Conservation (phyloP, 2,329 filamentous ascomycete genomes). For the Talaromyces sp. region DNA sequence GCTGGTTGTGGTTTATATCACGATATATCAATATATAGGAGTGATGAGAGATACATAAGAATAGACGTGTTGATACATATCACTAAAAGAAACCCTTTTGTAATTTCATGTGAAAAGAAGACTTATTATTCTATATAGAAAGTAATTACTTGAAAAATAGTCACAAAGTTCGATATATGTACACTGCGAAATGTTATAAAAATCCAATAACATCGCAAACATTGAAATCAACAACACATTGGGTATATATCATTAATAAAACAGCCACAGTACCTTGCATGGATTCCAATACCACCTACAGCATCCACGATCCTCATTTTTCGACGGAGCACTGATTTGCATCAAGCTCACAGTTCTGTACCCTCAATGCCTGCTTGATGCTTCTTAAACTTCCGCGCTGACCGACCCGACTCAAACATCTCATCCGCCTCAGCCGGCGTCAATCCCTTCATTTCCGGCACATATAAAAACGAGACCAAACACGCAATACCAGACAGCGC, state of each 20-base stretch:
- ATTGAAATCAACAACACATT: background rate
- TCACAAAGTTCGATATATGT: too few species aligned
- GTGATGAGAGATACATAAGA: background rate
- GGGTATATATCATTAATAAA: background rate
- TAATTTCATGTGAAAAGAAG: background rate
- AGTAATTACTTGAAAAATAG: too few species aligned
- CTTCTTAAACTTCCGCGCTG: background rate
- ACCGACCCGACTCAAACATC: slow-evolving; percentile 20
- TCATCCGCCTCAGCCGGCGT: slow-evolving; percentile 44
- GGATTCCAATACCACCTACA: too few species aligned
- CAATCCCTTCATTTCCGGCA: slow-evolving; percentile 50
- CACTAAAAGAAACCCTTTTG: too few species aligned
- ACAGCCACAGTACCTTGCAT: too few species aligned
- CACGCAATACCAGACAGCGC: slow-evolving; percentile 13
- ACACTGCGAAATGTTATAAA: background rate
- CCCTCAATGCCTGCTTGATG: background rate
- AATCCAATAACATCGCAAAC: background rate
- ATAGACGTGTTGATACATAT: background rate
- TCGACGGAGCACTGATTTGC: too few species aligned
- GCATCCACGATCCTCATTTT: too few species aligned
- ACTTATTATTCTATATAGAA: too few species aligned
- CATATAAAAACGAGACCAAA: slow-evolving; percentile 37
- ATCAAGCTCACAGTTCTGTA: too few species aligned
- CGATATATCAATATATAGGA: background rate
- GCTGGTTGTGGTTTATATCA: background rate